A percentile compares a stretch with the other conserved stretches of the same genome.
Conservation (phyloP, 1,284 basidiomycete species). For the Ceratobasidium sp. region DNA sequence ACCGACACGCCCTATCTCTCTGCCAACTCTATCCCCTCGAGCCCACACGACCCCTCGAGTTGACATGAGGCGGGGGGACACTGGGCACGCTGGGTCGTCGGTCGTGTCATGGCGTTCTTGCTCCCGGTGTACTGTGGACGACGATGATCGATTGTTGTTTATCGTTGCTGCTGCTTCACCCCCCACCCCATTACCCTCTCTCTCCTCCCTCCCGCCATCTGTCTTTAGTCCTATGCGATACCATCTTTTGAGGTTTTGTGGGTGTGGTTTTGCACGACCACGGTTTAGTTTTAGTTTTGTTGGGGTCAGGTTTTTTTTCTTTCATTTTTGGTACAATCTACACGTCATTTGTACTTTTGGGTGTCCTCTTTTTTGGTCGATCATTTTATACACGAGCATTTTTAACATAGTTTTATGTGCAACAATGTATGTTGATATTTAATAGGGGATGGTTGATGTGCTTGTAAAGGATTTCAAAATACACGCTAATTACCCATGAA, state of each 20-base stretch:
- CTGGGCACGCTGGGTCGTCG: neutral
- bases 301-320: neutral
- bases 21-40: slow-evolving; percentile 10
- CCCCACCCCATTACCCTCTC: neutral
- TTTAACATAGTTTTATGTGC: slow-evolving; percentile 13
- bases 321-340: slow-evolving; percentile 9
- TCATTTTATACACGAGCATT: slow-evolving; percentile 21
- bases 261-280: neutral
- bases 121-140: slow-evolving; percentile 33
- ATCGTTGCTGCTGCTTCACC: neutral
- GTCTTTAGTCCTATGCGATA: neutral
- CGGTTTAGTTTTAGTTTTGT: neutral
- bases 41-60: slow-evolving; percentile 7
- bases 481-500: no score
- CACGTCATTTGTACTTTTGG: slow-evolving; percentile 17
- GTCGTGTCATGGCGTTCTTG: slow-evolving; percentile 23
- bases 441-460: neutral
- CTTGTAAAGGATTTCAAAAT: no score
- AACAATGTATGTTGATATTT: slow-evolving; percentile 14
- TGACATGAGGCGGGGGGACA: slow-evolving; percentile 37
- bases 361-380: neutral
- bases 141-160: slow-evolving; percentile 7
- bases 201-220: neutral
- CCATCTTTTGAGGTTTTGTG: slow-evolving; percentile 3
- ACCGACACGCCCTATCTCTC: slow-evolving; percentile 35